phyloP scores from a whole-genome alignment of 73 alveolate species.

The Tetrahymena malaccensis region DNA sequence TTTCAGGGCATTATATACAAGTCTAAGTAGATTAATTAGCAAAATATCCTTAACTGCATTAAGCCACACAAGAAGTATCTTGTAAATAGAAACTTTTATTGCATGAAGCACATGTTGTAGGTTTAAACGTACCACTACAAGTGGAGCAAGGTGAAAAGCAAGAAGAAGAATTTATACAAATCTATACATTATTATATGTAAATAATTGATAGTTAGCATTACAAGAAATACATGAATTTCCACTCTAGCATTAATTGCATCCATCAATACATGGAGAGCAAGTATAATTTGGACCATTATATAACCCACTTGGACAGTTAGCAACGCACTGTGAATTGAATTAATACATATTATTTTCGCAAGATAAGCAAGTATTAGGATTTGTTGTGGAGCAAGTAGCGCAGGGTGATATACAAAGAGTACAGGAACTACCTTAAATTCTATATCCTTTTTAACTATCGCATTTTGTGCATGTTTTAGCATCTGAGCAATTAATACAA shows the following conservation, averaged over 20 bases:
- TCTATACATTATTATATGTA: background rate
- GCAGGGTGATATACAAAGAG: background rate
- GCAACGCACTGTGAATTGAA: background rate
- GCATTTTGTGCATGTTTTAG: background rate
- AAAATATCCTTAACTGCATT: background rate
- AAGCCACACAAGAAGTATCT: background rate
- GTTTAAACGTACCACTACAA: background rate
- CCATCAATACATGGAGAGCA: background rate
- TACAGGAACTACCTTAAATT: background rate
- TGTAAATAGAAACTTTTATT: background rate
- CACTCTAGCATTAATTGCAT: background rate
- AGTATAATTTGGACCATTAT: background rate
- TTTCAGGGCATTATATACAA: background rate
- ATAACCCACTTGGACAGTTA: background rate
- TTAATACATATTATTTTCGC: background rate
- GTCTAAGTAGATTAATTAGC: background rate
- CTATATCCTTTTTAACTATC: background rate
- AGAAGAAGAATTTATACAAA: background rate
- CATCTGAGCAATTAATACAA: background rate
- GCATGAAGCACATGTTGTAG: background rate
- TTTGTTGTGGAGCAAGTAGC: background rate
- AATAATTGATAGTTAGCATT: background rate
- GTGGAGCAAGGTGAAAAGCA: background rate
- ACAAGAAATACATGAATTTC: background rate
- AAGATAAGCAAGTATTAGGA: background rate